phyloP scores from a whole-genome alignment of 805 yeast genomes.

The Metschnikowia aberdeeniae region DNA sequence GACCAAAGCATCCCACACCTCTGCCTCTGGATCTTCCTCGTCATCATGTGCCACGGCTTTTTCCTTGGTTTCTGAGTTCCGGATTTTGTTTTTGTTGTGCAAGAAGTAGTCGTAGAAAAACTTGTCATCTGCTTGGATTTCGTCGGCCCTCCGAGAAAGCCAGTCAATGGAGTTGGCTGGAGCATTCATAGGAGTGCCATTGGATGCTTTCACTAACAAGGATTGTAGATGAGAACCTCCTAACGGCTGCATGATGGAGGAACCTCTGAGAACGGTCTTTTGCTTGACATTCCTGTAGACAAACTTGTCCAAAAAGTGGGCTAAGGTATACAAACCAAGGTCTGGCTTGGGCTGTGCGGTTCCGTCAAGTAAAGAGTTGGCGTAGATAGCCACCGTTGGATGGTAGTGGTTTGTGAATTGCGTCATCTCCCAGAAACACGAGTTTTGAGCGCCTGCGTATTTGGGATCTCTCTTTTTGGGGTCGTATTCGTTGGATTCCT shows the following conservation, averaged over 20 bases:
- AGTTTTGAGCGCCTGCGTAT: conserved; percentile 75
- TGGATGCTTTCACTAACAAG: conserved; percentile 62
- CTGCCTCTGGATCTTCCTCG: conserved; percentile 48
- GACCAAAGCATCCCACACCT: conserved; percentile 78
- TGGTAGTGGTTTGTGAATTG: conserved; percentile 80
- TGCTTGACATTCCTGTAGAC: conserved; percentile 90
- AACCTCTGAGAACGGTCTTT: conserved; percentile 69
- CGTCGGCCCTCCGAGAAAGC: conserved; percentile 58
- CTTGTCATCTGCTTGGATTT: conserved; percentile 79
- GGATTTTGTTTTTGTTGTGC: conserved; percentile 45
- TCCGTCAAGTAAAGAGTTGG: conserved; percentile 57
- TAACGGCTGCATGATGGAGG: conserved; percentile 96
- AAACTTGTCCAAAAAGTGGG: conserved; percentile 92
- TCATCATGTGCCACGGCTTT: conserved; percentile 31
- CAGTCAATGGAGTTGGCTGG: conserved; percentile 88
- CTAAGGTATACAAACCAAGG: conserved; percentile 77
- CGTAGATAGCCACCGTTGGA: conserved; percentile 85
- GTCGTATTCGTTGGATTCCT: conserved; percentile 49
- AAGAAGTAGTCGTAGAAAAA: conserved; percentile 86
- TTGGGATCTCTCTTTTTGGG: conserved; percentile 90
- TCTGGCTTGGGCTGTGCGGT: conserved; percentile 70
- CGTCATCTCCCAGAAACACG: conserved; percentile 83
- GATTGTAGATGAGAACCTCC: conserved; percentile 78
- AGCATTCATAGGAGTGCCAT: conserved; percentile 34
- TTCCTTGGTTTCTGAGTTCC: conserved; percentile 18